Evolutionary conservation across 2,329 filamentous ascomycete genomes (phyloP), one percentile per base, ranked within the genome.

Genomic region (Penicillium sp.): DNA sequence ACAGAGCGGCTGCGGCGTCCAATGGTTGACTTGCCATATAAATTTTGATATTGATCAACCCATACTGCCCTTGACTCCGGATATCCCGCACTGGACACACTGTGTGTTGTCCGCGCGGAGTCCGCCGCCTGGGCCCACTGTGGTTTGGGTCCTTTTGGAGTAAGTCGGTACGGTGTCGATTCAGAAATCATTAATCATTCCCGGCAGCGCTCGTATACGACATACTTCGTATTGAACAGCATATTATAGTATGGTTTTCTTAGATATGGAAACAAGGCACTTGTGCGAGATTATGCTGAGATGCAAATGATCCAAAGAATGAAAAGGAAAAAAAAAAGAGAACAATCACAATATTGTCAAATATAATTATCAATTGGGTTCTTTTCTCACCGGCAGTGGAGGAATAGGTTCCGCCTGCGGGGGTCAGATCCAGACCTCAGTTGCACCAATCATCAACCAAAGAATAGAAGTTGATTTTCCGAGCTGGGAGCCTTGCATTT

Each of bases 401-500:
- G 51, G 54, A 62, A 55, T 44, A 56, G 57, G 59, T 63, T 66
- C 64, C 63, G 59, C 60, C 53, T 63, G 66, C 66, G 65, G 61
- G 32, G 65, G 61, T 64, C 62, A 59, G 53, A 59, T 59, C 52
- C 44, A 57, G 53, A 9, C 46, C 36, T 36, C 36, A 18, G 34
- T 14, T 30, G 47, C 45, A 51, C 66, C 67, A 70, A 69, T 70
- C 62, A 67, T 7, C 39, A 41, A 23, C 13, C 9, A 23, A 23
- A 51, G 56, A 58, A 60, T 32, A 53, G 47, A 44, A 54, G 46
- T 49, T 11, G 5, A 34, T 54, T 58, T 68, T 66, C 68, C 67
- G 56, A 66, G 66, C 47, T 62, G 59, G 60, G 64, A 65, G 62
- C 59, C 63, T 61, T 70, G 65, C 64, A 68, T 64, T 60, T 49